Evolutionary conservation across 140 eudicot genomes (phyloP), one percentile per base, ranked within the genome.

Genomic region (Anethum foeniculum): DNA sequence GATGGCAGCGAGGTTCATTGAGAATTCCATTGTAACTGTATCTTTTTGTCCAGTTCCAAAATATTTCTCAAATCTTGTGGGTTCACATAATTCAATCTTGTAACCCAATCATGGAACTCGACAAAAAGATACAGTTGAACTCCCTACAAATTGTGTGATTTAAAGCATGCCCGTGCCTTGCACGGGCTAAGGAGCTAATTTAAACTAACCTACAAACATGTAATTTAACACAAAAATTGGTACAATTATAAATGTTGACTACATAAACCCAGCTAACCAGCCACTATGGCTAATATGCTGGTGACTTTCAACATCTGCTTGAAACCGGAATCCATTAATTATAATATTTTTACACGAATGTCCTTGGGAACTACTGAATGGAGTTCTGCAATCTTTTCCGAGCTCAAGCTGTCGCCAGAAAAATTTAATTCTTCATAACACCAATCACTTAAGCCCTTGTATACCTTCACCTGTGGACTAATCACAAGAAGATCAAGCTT

Each of bases 401-500:
- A 16, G 11, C 78, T 36, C 11, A 64, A 44, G n/a, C 67, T 38
- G 73, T 46, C 14, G 58, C 27, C 25, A 23, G 7, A 1, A 6
- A 7, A 13, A 32, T 19, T 77, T 15, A 19, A 48, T 36, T 52
- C 49, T 49, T 52, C 75, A 36, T n/a, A 69, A 32, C 7, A 43
- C 79, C 85, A 82, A 49, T 46, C 21, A 28, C 51, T 19, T 30
- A 68, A 49, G 43, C 82, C 85, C 56, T 49, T 82, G 52, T 77
- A 77, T 16, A 67, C 27, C 78, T 82, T 82, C 73, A 48, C 79
- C n/a, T 34, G 72, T 12, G 81, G 78, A 54, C 56, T 77, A 49
- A 82, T 27, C 81, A 51, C 73, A 3, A 82, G 81, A 10, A 67
- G 64, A 77, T 77, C 58, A 25, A 82, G 85, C 32, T 58, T 52